Conservation (phyloP, 371 early-diverging fungal genomes). For the Zopfochytrium polystomum region DNA sequence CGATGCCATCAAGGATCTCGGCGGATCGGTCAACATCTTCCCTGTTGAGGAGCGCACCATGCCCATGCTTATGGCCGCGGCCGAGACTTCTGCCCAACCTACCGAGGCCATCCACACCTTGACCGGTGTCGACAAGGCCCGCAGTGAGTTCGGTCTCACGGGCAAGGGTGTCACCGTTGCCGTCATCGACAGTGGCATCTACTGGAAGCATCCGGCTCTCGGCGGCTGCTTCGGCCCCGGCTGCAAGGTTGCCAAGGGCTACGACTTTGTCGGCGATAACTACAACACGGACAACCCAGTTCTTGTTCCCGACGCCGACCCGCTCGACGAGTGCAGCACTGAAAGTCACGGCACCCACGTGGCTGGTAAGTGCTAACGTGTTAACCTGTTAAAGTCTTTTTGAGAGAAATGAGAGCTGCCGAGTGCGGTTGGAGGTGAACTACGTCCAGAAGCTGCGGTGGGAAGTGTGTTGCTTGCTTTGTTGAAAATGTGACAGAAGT, state of each 20-base stretch:
- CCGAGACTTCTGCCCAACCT: not conserved
- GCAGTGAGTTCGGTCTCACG: constrained; percentile 24
- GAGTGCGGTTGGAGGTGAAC: no score
- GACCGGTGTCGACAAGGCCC: no score
- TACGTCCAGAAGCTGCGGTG: no score
- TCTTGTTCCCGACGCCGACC: constrained; percentile 50
- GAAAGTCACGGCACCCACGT: constrained; percentile 59
- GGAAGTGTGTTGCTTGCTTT: no score
- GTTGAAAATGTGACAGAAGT: no score
- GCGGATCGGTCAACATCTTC: not conserved
- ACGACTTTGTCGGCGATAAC: constrained; percentile 50
- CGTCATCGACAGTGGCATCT: constrained; percentile 57
- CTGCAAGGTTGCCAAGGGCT: constrained; percentile 58
- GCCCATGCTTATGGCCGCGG: not conserved
- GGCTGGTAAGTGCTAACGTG: no score
- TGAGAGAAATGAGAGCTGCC: no score
- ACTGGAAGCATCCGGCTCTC: constrained; percentile 66
- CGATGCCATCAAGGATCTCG: not conserved
- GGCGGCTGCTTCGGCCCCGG: no score
- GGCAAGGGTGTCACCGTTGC: no score
- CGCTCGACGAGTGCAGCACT: constrained; percentile 47
- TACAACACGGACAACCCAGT: constrained; percentile 12
- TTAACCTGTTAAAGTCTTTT: no score
- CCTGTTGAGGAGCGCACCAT: not conserved
- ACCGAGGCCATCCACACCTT: not conserved